Evolutionary conservation across 495 filamentous ascomycete genomes (phyloP).

Genomic region (Amniculicola lignicola): DNA sequence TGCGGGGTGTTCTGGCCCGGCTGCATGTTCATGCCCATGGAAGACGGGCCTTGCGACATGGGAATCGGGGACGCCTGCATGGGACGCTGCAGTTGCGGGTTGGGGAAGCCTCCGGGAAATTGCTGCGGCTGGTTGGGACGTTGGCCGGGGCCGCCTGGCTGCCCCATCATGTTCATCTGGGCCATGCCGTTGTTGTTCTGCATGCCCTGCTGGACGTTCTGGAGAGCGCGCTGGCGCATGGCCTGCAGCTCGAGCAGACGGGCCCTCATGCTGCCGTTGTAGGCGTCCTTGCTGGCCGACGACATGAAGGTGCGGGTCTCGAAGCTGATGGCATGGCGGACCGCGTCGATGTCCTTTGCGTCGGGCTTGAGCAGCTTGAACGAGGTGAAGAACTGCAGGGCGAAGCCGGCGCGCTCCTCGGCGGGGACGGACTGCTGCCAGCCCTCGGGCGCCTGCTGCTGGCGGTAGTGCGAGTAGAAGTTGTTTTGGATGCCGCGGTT

Average conservation of each 20-base stretch:
- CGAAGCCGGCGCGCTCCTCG: constrained; percentile 7
- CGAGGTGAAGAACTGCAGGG: constrained; percentile 19
- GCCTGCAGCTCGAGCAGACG: constrained; percentile 9
- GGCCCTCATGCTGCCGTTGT: constrained; percentile 4
- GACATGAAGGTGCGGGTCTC: constrained; percentile 8
- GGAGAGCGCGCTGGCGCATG: constrained; percentile 13
- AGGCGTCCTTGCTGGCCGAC: constrained; percentile 6
- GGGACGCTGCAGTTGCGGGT: constrained; percentile 51
- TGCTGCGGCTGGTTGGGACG: constrained; percentile 36
- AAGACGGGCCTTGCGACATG: constrained; percentile 39
- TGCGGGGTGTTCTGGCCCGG: constrained; percentile 37
- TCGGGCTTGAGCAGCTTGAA: constrained; percentile 21
- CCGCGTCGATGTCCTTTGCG: neutral
- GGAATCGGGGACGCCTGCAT: constrained; percentile 55
- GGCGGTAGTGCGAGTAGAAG: neutral
- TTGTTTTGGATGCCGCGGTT: constrained; percentile 1
- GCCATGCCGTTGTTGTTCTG: constrained; percentile 14
- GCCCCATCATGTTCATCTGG: constrained; percentile 25
- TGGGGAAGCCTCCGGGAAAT: constrained; percentile 45
- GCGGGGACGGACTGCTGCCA: constrained; percentile 23
- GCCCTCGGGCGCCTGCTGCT: constrained; percentile 5
- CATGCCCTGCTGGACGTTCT: constrained; percentile 7
- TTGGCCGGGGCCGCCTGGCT: constrained; percentile 5
- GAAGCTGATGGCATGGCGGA: neutral
- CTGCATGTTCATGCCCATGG: constrained; percentile 48